phyloP scores from a whole-genome alignment of 2,329 filamentous ascomycete genomes.

The Diaporthe destruens region DNA sequence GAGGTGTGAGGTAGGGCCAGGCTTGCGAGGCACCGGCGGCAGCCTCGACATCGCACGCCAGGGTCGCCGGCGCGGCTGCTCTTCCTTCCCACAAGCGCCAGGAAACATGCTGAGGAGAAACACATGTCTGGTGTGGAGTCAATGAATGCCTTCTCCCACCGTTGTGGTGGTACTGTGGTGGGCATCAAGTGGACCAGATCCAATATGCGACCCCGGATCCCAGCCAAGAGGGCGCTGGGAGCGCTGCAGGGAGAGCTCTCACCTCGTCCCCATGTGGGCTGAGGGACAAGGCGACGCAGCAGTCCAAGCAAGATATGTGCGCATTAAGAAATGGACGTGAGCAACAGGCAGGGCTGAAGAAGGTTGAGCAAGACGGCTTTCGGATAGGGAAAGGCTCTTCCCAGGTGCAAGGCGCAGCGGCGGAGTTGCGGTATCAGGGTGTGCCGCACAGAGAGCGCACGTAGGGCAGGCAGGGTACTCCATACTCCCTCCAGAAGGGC shows the following conservation, averaged over 20 bases:
- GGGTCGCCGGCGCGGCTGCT: constrained; percentile 13
- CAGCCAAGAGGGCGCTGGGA: constrained; percentile 6
- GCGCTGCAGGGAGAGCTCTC: constrained; percentile 24
- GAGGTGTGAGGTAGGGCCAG: background rate
- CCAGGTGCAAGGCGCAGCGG: constrained; percentile 9
- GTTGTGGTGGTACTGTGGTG: constrained; percentile 32
- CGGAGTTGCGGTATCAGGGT: constrained; percentile 20
- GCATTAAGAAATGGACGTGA: background rate
- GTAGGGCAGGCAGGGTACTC: background rate
- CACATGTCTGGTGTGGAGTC: constrained; percentile 15
- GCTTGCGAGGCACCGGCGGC: constrained; percentile 10
- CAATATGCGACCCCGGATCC: background rate
- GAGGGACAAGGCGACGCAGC: background rate
- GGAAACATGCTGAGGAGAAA: background rate
- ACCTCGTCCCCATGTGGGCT: background rate
- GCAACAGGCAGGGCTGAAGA: background rate
- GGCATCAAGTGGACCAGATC: constrained; percentile 17
- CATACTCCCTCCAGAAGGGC: background rate
- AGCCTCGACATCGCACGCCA: constrained; percentile 22
- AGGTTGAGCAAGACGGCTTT: background rate
- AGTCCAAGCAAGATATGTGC: background rate
- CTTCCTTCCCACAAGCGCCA: constrained; percentile 1
- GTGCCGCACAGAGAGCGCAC: background rate
- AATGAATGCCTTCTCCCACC: constrained; percentile 19
- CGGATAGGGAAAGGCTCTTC: background rate